Evolutionary conservation across 805 yeast species (phyloP).

Genomic region (Saitoella complicata): DNA sequence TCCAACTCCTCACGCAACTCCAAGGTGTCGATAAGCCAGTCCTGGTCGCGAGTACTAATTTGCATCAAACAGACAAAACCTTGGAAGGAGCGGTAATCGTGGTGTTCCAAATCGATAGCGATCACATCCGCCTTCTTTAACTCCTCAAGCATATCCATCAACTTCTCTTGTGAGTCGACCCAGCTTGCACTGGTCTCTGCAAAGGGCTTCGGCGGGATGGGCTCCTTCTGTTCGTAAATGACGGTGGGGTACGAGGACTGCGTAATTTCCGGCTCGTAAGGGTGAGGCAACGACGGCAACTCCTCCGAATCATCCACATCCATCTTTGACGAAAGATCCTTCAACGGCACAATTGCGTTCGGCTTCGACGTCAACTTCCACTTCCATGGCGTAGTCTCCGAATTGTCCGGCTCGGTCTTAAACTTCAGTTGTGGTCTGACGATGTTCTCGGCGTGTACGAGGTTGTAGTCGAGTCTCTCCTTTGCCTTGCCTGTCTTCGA

Average conservation of each 20-base stretch:
- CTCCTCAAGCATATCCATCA: conserved; percentile 38
- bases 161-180: conserved; percentile 44
- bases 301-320: conserved; percentile 7
- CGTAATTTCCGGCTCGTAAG: conserved; percentile 63
- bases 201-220: conserved; percentile 49
- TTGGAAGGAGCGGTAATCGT: conserved; percentile 74
- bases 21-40: conserved; percentile 77
- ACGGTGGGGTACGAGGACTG: conserved; percentile 49
- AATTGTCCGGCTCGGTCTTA: conserved; percentile 43
- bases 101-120: conserved; percentile 94
- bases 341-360: conserved; percentile 39
- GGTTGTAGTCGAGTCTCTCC: conserved; percentile 14
- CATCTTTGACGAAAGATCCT: conserved; percentile 29
- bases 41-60: conserved; percentile 63
- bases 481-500: conserved; percentile 25
- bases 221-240: conserved; percentile 31
- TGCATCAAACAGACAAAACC: conserved; percentile 92
- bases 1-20: conserved; percentile 57
- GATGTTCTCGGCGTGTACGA: conserved; percentile 18
- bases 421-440: conserved; percentile 60
- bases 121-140: conserved; percentile 41
- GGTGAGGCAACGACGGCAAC: conserved; percentile 25
- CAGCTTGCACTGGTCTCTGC: conserved; percentile 37
- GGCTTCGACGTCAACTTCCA: conserved; percentile 67
- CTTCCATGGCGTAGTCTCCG: conserved; percentile 53